A percentile compares a stretch with the other conserved stretches of the same genome.
These are phyloP conservation scores for Pythium plurisporium DNA, from an alignment of 352 stramenopile genomes.

Conservation along the genomic window DNA sequence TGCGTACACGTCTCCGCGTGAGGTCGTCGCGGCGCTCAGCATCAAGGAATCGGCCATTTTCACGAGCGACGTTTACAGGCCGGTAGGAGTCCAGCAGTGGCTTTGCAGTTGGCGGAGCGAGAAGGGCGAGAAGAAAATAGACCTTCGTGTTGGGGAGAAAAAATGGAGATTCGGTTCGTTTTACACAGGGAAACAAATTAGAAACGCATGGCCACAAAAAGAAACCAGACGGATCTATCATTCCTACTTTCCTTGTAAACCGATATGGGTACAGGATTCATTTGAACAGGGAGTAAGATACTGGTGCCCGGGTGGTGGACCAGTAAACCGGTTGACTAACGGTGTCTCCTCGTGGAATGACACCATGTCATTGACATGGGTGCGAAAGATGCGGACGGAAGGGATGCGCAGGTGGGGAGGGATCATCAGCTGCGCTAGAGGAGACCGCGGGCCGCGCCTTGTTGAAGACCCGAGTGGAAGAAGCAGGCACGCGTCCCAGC, in stretches of 20 bases:
- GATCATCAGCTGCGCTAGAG: background rate
- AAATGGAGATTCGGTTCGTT: conserved; percentile 7
- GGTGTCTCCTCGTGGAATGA: no score
- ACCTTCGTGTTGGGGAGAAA: no score
- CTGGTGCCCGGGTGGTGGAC: conserved; percentile 12
- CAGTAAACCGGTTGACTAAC: conserved; percentile 14
- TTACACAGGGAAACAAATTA: background rate
- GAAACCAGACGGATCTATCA: no score
- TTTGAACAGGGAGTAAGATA: conserved; percentile 18
- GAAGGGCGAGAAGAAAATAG: background rate
- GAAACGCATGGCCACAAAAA: no score
- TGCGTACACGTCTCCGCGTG: conserved; percentile 2
- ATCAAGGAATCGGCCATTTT: conserved; percentile 8
- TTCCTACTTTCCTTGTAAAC: no score
- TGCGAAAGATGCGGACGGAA: background rate
- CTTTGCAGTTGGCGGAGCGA: background rate
- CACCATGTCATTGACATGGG: no score
- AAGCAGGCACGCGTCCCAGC: background rate
- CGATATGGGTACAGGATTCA: conserved; percentile 5
- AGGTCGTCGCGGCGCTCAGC: background rate
- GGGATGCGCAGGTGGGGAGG: background rate
- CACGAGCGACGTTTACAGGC: background rate
- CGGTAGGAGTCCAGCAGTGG: background rate
- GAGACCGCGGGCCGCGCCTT: background rate
- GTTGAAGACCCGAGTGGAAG: background rate